A percentile compares a stretch with the other conserved stretches of the same genome.
phyloP scores from a whole-genome alignment of 2,329 filamentous ascomycete species.

The Clarireedia hainanense region DNA sequence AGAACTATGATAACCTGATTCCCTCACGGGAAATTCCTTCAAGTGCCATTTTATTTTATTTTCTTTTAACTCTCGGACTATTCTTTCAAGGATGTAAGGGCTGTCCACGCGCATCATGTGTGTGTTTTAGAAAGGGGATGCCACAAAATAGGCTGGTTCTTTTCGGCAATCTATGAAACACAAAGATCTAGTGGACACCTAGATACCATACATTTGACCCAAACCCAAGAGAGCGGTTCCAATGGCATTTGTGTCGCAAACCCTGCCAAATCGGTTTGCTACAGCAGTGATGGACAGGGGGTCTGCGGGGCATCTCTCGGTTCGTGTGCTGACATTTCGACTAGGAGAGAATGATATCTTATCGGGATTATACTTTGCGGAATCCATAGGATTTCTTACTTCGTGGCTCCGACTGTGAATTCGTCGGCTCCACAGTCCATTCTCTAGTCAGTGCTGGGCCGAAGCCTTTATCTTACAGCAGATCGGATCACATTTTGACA shows the following conservation, averaged over 20 bases:
- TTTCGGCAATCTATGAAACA: not conserved
- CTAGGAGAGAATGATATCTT: no score
- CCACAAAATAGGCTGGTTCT: not conserved
- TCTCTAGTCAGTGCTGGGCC: no score
- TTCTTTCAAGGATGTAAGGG: conserved; percentile 4
- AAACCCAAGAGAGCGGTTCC: not conserved
- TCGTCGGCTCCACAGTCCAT: no score
- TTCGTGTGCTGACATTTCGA: no score
- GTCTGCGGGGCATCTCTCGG: not conserved
- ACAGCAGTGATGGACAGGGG: no score
- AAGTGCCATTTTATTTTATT: not conserved
- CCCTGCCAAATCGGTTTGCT: not conserved
- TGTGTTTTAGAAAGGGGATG: not conserved
- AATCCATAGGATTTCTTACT: no score
- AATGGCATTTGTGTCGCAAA: not conserved
- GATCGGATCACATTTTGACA: no score
- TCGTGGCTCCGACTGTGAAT: no score
- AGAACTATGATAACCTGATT: not conserved
- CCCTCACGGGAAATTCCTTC: conserved; percentile 3
- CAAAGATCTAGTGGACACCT: not conserved
- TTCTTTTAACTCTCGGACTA: not conserved
- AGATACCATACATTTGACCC: not conserved
- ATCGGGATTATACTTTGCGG: no score
- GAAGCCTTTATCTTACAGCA: no score
- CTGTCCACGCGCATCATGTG: not conserved